phyloP scores from a whole-genome alignment of 305 asterid species.

The Euphrasia arctica region DNA sequence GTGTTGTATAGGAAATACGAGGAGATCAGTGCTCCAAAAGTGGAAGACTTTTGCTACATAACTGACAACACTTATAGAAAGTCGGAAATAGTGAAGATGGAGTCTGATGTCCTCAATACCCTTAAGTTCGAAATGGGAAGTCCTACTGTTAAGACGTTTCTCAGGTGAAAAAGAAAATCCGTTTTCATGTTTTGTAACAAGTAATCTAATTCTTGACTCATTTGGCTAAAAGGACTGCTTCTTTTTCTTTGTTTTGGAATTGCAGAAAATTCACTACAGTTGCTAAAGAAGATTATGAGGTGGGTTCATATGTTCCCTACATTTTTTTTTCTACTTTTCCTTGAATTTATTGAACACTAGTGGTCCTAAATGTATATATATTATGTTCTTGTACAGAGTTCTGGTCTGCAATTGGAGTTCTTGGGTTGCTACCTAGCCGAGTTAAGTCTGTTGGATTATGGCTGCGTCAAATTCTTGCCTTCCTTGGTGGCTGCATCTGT shows the following conservation, averaged over 20 bases:
- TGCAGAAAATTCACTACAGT: slow-evolving; percentile 53
- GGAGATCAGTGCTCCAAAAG: slow-evolving; percentile 78
- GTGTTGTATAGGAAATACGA: slow-evolving; percentile 65
- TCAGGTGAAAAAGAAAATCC: slow-evolving; percentile 40
- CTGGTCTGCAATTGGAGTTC: slow-evolving; percentile 64
- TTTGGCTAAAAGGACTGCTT: slow-evolving; percentile 24
- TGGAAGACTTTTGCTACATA: slow-evolving; percentile 70
- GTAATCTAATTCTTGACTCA: not conserved
- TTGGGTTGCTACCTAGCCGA: slow-evolving; percentile 77
- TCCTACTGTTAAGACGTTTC: slow-evolving; percentile 76
- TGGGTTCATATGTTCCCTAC: slow-evolving; percentile 9
- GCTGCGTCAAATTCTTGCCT: slow-evolving; percentile 72
- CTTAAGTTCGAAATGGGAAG: slow-evolving; percentile 83
- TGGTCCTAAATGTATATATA: slow-evolving; percentile 25
- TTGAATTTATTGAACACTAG: not conserved
- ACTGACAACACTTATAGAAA: slow-evolving; percentile 67
- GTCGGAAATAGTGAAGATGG: slow-evolving; percentile 80
- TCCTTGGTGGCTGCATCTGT: slow-evolving; percentile 85
- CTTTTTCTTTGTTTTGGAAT: slow-evolving; percentile 19
- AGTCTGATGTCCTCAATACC: slow-evolving; percentile 62
- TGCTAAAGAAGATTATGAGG: slow-evolving; percentile 55
- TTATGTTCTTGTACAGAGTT: slow-evolving; percentile 34
- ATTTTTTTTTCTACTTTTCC: not conserved
- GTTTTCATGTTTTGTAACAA: not conserved
- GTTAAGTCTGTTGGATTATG: slow-evolving; percentile 71